Base-by-base conservation (phyloP, 2,329 filamentous ascomycete species). In the Exophiala alcalophila region DNA sequence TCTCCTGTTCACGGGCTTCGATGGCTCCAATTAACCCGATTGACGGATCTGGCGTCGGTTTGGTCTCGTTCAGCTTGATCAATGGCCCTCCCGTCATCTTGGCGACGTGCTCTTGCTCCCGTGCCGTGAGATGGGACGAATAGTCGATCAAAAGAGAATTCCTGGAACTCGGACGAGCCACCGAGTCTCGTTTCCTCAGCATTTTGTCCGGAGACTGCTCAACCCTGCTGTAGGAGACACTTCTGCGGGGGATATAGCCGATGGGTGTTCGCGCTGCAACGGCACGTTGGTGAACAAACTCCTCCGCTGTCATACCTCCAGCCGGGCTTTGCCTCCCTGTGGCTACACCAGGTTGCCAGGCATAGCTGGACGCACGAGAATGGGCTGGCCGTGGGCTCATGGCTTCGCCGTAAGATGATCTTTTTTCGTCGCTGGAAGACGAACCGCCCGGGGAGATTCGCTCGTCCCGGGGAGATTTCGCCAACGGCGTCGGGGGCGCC, bases 81-180 rank as follows among this genome's bases (percentile, higher is more conserved):
- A 94, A 70, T 0, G 89, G 85, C 0, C 80, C 81, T 1, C 86
- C 85, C 0, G 88, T 94, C 55, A 87, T 73, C 25, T 85, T 80
- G 7, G 89, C 86, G n/a, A 94, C 77, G 54, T 94, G 84, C 65
- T 94, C 87, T 61, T 94, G 89, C 63, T 95, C 89, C 11, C 84
- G 80, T 12, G 89, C 89, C 14, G 86, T 89, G n/a, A 95, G 72
- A 44, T 83, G 77, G 0, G 69, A 66, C 6, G 76, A 72, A 16
- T 75, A 65, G 52, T 79, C 73, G 10, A 49, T n/a, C 14, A 47
- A 38, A 5, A 46, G 30, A 7, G 54, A 31, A 60, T 60, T 39
- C 62, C 65, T 20, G 65, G 71, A 37, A 56, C 27, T 59, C 59
- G 47, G 61, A 55, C 15, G 73, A 14, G 6, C 41, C 18, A 29